Evolutionary conservation across 768 basidiomycete species (phyloP).

Genomic region (Boletus pseudo-olivaceus): DNA sequence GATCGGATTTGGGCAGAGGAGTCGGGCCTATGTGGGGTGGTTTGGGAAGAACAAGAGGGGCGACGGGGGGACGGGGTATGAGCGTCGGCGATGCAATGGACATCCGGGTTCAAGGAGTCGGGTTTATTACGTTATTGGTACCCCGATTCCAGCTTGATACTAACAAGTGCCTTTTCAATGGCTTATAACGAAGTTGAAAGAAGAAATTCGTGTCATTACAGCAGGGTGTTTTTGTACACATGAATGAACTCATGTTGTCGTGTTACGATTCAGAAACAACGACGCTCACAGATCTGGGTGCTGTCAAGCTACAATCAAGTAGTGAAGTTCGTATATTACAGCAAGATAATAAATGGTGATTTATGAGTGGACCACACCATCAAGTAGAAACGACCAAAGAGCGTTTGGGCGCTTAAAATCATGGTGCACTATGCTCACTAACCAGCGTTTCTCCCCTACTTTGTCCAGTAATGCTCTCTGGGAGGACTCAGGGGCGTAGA

Average conservation of each 20-base stretch:
- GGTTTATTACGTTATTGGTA: not conserved
- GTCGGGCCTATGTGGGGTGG: conserved; percentile 63
- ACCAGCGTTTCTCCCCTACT: conserved; percentile 75
- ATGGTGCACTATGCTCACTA: conserved; percentile 91
- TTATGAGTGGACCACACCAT: conserved; percentile 2
- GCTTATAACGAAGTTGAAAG: not conserved
- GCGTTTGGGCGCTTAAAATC: conserved; percentile 79
- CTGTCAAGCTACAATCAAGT: not conserved
- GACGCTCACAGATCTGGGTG: not conserved
- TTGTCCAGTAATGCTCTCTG: conserved; percentile 71
- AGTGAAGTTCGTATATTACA: not conserved
- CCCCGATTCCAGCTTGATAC: not conserved
- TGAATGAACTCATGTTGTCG: not conserved
- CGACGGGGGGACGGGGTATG: conserved; percentile 57
- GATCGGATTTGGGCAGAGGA: conserved; percentile 49
- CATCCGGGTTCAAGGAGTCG: conserved; percentile 28
- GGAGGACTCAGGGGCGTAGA: conserved; percentile 72
- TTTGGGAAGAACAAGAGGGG: conserved; percentile 65
- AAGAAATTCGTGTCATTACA: not conserved
- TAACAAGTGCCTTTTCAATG: not conserved
- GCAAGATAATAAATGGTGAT: not conserved
- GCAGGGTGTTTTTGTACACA: not conserved
- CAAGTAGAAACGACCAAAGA: conserved; percentile 82
- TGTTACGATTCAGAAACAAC: no score
- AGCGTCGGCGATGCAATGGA: conserved; percentile 66